These are phyloP conservation scores for Stentor roeselii DNA, from an alignment of 73 alveolate genomes.

Conservation along the genomic window DNA sequence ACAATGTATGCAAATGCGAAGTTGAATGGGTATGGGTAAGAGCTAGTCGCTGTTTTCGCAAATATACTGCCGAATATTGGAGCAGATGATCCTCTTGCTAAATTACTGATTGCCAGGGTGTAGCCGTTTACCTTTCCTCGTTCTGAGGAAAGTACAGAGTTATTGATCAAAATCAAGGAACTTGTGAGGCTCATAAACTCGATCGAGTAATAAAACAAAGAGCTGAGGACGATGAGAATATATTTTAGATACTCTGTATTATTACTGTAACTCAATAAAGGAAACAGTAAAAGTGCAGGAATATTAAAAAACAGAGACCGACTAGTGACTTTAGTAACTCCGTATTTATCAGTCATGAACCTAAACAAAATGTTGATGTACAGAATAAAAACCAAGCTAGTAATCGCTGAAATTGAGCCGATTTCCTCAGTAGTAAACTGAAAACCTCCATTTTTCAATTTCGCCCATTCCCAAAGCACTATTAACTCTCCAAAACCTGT, in stretches of 20 bases:
- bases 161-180: not conserved
- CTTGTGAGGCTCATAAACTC: conserved; percentile 11
- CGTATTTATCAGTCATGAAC: not conserved
- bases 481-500: not conserved
- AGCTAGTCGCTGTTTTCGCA: not conserved
- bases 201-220: not conserved
- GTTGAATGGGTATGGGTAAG: conserved; percentile 13
- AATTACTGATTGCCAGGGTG: not conserved
- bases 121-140: conserved; percentile 10
- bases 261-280: not conserved
- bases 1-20: conserved; percentile 10
- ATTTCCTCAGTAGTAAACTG: not conserved
- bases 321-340: not conserved
- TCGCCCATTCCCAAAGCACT: not conserved
- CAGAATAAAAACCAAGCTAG: not conserved
- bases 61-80: not conserved
- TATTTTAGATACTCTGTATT: no score
- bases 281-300: not conserved
- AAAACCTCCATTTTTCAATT: conserved; percentile 5
- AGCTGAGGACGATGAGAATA: not conserved
- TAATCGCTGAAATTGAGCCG: not conserved
- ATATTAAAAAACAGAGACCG: not conserved
- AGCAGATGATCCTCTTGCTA: conserved; percentile 4
- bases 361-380: not conserved
- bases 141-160: not conserved